These are phyloP conservation scores for Boletus semigastroideus DNA, from an alignment of 1,284 basidiomycete species.

Conservation along the genomic window DNA sequence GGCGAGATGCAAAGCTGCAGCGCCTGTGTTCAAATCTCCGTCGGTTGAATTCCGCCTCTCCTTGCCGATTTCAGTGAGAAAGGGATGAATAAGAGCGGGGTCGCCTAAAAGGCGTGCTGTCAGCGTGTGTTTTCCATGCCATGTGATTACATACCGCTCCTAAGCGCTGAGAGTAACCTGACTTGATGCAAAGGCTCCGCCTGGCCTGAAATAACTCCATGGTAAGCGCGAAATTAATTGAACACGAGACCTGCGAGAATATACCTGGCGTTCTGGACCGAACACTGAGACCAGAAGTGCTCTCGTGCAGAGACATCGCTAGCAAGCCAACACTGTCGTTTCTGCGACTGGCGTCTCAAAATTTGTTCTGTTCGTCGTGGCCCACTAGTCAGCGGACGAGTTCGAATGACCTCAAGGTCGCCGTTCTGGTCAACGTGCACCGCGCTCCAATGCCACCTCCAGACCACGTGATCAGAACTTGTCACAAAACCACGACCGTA, in stretches of 20 bases:
- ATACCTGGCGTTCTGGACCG: constrained; percentile 16
- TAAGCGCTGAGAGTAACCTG: constrained; percentile 74
- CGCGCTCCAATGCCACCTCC: constrained; percentile 2
- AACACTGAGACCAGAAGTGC: constrained; percentile 17
- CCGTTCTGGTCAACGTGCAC: constrained; percentile 9
- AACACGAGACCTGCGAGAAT: background rate
- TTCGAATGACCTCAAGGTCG: background rate
- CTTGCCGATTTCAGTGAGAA: constrained; percentile 74
- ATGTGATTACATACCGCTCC: constrained; percentile 45
- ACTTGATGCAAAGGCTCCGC: constrained; percentile 69
- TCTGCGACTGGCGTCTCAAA: background rate
- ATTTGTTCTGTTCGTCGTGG: background rate
- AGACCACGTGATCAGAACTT: constrained; percentile 14
- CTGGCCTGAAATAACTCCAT: constrained; percentile 11
- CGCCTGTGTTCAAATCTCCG: constrained; percentile 55
- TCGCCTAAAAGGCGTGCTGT: constrained; percentile 50
- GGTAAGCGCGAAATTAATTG: constrained; percentile 3
- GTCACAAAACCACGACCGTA: too few species aligned
- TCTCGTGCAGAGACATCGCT: constrained; percentile 21
- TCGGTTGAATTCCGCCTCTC: constrained; percentile 53
- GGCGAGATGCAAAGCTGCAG: constrained; percentile 82
- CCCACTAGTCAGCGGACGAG: background rate
- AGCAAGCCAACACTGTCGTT: background rate
- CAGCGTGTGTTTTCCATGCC: background rate
- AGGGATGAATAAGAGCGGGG: constrained; percentile 77